phyloP scores from a whole-genome alignment of 2,329 filamentous ascomycete species.

The Tolypocladium inflatum region DNA sequence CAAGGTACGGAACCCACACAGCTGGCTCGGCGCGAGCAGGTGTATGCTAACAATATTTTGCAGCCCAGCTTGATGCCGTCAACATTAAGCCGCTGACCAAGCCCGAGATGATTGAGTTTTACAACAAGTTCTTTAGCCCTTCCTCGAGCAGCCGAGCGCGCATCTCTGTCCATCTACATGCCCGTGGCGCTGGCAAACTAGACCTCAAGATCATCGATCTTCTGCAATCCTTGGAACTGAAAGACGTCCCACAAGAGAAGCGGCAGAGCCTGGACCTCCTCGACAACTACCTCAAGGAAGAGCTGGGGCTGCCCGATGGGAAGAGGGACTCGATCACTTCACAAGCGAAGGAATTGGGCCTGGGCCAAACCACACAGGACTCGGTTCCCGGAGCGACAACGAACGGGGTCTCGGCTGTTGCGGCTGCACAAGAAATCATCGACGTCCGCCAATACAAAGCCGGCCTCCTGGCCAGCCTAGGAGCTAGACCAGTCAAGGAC shows the following conservation, averaged over 20 bases:
- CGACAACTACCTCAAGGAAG: constrained; percentile 37
- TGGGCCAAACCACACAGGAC: constrained; percentile 22
- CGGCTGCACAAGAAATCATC: constrained; percentile 50
- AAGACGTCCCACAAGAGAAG: constrained; percentile 29
- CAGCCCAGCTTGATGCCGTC: constrained; percentile 67
- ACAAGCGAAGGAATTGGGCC: constrained; percentile 32
- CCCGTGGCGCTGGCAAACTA: constrained; percentile 48
- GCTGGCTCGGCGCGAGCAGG: background rate
- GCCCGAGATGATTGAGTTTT: constrained; percentile 72
- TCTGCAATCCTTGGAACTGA: constrained; percentile 24
- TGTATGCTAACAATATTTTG: background rate
- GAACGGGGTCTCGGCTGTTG: constrained; percentile 31
- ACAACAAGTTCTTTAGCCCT: constrained; percentile 64
- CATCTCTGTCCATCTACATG: constrained; percentile 71
- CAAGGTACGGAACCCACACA: constrained; percentile 49
- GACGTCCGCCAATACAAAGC: constrained; percentile 79
- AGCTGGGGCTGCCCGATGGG: constrained; percentile 37
- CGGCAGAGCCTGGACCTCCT: constrained; percentile 40
- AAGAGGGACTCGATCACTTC: constrained; percentile 40
- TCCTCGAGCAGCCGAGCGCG: constrained; percentile 68
- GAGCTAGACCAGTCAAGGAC: constrained; percentile 63
- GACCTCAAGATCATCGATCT: constrained; percentile 34
- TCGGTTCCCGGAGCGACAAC: constrained; percentile 22
- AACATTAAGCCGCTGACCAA: constrained; percentile 68
- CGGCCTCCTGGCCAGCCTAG: constrained; percentile 60